Conservation (phyloP, 2,329 filamentous ascomycete species). For the Fusarium torreyae region DNA sequence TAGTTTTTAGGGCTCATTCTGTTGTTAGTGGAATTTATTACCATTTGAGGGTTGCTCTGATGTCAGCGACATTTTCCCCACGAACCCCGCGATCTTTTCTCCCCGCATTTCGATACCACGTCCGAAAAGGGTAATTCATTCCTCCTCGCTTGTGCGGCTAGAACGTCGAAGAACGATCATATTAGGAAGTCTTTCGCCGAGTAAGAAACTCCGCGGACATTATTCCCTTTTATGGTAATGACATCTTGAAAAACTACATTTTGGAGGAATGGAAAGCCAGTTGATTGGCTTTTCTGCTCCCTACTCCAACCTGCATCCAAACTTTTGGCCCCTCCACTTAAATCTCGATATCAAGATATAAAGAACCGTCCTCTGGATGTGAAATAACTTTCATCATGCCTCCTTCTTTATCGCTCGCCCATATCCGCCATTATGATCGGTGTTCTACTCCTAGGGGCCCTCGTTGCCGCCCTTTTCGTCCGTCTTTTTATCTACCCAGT, state of each 20-base stretch:
- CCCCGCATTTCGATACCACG: background rate
- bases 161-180: background rate
- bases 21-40: too few species aligned
- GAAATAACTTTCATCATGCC: background rate
- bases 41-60: too few species aligned
- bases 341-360: background rate
- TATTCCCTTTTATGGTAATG: background rate
- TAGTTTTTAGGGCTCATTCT: too few species aligned
- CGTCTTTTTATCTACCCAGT: slow-evolving; percentile 41
- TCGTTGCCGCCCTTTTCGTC: slow-evolving; percentile 8
- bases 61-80: too few species aligned
- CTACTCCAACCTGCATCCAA: too few species aligned
- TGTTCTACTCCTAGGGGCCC: slow-evolving; percentile 19
- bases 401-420: too few species aligned
- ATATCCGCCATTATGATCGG: background rate
- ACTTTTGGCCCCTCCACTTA: too few species aligned
- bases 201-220: background rate
- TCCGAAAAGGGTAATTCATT: slow-evolving; percentile 2
- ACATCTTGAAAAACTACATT: too few species aligned
- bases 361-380: background rate
- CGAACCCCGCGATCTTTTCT: too few species aligned
- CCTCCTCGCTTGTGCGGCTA: background rate
- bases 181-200: background rate
- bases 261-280: too few species aligned
- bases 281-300: too few species aligned